phyloP scores from a whole-genome alignment of 768 basidiomycete species.

The Lactifluus subvellereus region DNA sequence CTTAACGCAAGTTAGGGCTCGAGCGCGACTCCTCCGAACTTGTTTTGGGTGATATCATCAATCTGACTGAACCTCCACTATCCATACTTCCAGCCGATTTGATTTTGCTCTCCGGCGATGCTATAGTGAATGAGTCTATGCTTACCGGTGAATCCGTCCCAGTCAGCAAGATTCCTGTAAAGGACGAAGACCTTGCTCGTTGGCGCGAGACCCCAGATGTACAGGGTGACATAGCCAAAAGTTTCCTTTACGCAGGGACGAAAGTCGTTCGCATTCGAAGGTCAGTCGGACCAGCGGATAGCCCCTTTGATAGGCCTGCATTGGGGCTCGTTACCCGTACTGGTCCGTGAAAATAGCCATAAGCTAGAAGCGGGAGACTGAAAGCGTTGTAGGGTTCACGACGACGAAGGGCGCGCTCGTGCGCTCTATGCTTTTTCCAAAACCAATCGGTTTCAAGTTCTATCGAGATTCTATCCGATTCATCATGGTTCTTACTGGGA shows the following conservation, averaged over 20 bases:
- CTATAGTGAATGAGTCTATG: conserved; percentile 99
- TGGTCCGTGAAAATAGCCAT: conserved; percentile 40
- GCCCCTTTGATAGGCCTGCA: conserved; percentile 51
- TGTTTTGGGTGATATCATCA: conserved; percentile 89
- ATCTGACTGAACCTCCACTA: conserved; percentile 73
- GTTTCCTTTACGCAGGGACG: conserved; percentile 88
- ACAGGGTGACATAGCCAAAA: conserved; percentile 59
- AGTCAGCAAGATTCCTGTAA: conserved; percentile 83
- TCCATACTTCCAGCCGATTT: conserved; percentile 82
- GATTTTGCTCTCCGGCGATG: conserved; percentile 90
- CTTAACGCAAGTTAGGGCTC: conserved; percentile 45
- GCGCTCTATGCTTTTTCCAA: conserved; percentile 97
- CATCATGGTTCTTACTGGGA: conserved; percentile 84
- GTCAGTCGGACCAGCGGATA: conserved; percentile 43
- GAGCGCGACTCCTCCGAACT: conserved; percentile 69
- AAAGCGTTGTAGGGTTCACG: conserved; percentile 65
- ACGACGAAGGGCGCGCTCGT: conserved; percentile 96
- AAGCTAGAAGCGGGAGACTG: not conserved
- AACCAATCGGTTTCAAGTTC: conserved; percentile 98
- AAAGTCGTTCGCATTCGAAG: conserved; percentile 83
- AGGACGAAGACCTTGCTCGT: conserved; percentile 64
- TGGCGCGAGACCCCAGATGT: conserved; percentile 66
- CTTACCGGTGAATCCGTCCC: conserved; percentile 98
- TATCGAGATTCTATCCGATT: conserved; percentile 90
- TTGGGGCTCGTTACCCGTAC: conserved; percentile 82